These are phyloP conservation scores for Colletotrichum godetiae DNA, from an alignment of 2,329 filamentous ascomycete species.

Conservation along the genomic window DNA sequence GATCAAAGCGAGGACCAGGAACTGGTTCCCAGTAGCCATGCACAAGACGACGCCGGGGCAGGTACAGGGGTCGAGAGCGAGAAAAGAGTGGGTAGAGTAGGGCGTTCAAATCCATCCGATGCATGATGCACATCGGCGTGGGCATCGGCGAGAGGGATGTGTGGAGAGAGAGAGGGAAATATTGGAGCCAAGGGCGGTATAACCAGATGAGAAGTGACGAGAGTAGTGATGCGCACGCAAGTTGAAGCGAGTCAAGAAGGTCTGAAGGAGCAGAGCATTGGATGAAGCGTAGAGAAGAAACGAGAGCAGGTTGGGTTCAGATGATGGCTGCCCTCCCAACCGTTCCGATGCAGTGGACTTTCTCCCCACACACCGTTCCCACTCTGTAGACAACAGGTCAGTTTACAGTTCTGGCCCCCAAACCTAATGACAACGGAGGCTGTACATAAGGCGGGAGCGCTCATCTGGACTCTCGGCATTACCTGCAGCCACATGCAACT, in stretches of 20 bases:
- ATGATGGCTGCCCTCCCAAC: conserved; percentile 3
- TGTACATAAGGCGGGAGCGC: not conserved
- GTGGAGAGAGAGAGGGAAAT: not conserved
- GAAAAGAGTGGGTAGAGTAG: not conserved
- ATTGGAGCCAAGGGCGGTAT: not conserved
- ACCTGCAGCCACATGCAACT: not conserved
- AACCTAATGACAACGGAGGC: not conserved
- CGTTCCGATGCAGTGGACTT: not conserved
- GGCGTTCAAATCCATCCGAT: not conserved
- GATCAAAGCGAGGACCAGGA: conserved; percentile 9
- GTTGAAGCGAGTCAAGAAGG: not conserved
- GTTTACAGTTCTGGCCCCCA: not conserved
- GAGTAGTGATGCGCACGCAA: not conserved
- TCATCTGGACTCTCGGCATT: not conserved
- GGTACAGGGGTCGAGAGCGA: not conserved
- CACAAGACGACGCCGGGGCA: not conserved
- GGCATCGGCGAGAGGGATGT: not conserved
- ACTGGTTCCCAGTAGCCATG: conserved; percentile 15
- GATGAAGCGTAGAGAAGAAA: not conserved
- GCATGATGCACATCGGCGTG: not conserved
- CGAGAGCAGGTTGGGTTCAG: not conserved
- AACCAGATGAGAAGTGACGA: not conserved
- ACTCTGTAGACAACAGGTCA: not conserved
- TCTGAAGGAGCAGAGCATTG: too few relatives aligned
- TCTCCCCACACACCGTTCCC: not conserved